Evolutionary conservation across 805 yeast species (phyloP).

Genomic region (Candida awuae): DNA sequence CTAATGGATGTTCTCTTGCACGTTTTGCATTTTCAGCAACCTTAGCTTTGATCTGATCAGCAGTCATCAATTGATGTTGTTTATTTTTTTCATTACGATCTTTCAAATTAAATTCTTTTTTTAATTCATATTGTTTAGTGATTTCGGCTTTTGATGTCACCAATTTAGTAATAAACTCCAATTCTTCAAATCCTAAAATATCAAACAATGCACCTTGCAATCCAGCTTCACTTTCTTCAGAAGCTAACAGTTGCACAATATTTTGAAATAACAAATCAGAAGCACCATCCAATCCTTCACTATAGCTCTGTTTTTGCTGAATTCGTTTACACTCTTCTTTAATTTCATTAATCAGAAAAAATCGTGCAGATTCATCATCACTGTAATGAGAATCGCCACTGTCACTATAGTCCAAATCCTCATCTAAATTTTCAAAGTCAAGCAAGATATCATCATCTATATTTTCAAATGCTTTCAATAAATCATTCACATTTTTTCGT

Average conservation of each 20-base stretch:
- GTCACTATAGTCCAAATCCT: conserved; percentile 5
- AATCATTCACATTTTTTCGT: conserved; percentile 18
- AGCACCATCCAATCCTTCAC: conserved; percentile 7
- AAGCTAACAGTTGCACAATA: conserved; percentile 28
- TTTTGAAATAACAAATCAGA: conserved; percentile 18
- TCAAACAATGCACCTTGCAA: conserved; percentile 71
- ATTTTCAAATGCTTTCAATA: conserved; percentile 28
- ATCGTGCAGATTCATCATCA: conserved; percentile 7
- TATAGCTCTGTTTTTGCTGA: conserved; percentile 23
- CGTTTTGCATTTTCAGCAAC: conserved; percentile 41
- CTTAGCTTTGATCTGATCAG: conserved; percentile 47
- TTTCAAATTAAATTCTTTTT: background rate
- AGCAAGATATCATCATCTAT: conserved; percentile 17
- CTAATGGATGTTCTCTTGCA: conserved; percentile 42
- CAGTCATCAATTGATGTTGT: conserved; percentile 35
- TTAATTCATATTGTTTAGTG: conserved; percentile 17
- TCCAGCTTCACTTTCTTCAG: conserved; percentile 43
- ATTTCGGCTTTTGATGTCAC: conserved; percentile 37
- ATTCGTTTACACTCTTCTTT: conserved; percentile 20
- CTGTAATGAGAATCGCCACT: conserved; percentile 6
- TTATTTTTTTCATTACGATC: background rate
- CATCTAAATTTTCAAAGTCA: conserved; percentile 11
- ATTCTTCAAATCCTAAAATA: conserved; percentile 75
- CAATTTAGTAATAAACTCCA: conserved; percentile 66
- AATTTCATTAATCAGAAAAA: conserved; percentile 16